phyloP scores from a whole-genome alignment of 1,284 basidiomycete species.

The Leccinum insolens region DNA sequence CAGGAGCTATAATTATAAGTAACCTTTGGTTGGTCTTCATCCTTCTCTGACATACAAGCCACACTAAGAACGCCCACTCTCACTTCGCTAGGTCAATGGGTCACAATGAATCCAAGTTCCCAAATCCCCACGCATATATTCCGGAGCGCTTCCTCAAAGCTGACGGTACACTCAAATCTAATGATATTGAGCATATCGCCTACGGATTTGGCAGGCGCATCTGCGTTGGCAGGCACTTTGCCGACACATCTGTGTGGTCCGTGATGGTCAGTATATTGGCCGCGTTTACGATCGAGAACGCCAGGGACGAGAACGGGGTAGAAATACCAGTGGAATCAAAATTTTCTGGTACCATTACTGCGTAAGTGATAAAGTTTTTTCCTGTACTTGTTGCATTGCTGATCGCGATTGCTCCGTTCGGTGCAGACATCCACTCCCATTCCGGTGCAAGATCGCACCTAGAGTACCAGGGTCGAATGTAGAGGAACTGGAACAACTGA shows the following conservation, averaged over 20 bases:
- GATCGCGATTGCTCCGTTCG: not conserved
- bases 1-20: conserved; percentile 22
- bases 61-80: not conserved
- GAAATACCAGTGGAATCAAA: conserved; percentile 25
- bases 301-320: conserved; percentile 23
- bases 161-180: conserved; percentile 17
- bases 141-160: conserved; percentile 29
- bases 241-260: conserved; percentile 22
- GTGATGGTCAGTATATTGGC: conserved; percentile 21
- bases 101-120: conserved; percentile 23
- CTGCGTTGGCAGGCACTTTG: conserved; percentile 23
- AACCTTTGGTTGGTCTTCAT: conserved; percentile 25
- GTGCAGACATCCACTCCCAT: conserved; percentile 26
- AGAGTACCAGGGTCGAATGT: conserved; percentile 14
- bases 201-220: conserved; percentile 30
- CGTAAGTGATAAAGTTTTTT: conserved; percentile 16
- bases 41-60: not conserved
- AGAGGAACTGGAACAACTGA: conserved; percentile 19
- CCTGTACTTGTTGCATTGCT: not conserved
- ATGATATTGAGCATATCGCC: conserved; percentile 10
- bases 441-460: conserved; percentile 22
- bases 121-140: conserved; percentile 19
- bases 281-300: conserved; percentile 19
- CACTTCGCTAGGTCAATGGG: conserved; percentile 23
- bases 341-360: conserved; percentile 12